Percentiles rank a stretch among this genome's conserved stretches.
These are phyloP conservation scores for Tolypocladium amazonense DNA, from an alignment of 2,329 filamentous ascomycete species.

Conservation along the genomic window DNA sequence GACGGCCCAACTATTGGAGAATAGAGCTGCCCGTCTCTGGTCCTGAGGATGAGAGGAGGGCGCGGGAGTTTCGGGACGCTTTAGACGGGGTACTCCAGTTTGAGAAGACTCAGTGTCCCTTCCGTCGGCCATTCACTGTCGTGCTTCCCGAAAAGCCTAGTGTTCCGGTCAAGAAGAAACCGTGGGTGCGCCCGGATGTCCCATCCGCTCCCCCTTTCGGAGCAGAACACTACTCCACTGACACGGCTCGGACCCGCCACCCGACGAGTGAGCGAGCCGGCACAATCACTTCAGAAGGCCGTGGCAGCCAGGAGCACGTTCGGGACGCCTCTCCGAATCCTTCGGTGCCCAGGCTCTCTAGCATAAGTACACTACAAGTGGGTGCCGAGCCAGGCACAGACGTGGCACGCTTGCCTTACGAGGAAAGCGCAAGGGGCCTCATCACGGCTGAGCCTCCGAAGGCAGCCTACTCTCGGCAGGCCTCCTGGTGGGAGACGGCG, in stretches of 20 bases:
- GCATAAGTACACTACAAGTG: not conserved
- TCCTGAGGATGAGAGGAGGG: conserved; percentile 34
- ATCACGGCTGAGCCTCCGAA: not conserved
- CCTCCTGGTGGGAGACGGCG: not conserved
- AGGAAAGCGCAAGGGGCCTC: not conserved
- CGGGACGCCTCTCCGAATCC: not conserved
- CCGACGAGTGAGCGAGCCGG: not conserved
- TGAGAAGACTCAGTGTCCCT: conserved; percentile 81
- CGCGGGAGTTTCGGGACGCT: conserved; percentile 57
- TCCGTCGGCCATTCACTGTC: conserved; percentile 65
- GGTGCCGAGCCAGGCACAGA: not conserved
- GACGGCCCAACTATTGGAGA: conserved; percentile 77
- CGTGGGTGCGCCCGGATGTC: conserved; percentile 40
- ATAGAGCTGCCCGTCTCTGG: conserved; percentile 69
- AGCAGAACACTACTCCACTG: not conserved
- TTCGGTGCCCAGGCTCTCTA: not conserved
- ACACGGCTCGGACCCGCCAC: not conserved
- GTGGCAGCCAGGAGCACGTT: not conserved
- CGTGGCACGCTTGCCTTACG: not conserved
- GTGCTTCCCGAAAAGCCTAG: conserved; percentile 59
- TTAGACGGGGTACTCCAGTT: conserved; percentile 68
- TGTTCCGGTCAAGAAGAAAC: conserved; percentile 54
- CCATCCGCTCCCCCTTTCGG: not conserved
- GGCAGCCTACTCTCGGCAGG: not conserved
- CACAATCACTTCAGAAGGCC: not conserved